Evolutionary conservation across 306 rosid species (phyloP).

Genomic region (Notholithocarpus densiflorus): DNA sequence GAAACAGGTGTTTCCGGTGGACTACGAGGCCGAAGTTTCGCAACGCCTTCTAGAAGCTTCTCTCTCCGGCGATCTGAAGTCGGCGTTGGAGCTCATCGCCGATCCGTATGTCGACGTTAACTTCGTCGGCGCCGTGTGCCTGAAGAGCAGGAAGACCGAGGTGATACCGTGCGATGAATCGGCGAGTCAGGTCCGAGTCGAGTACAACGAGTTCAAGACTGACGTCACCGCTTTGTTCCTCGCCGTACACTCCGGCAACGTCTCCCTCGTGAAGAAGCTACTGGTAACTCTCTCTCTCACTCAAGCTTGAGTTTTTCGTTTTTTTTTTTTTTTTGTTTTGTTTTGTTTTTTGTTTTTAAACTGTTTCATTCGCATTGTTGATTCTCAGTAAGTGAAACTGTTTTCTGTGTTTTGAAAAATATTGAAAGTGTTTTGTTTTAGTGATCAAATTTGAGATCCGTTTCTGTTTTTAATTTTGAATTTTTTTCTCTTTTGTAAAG

Average conservation of each 20-base stretch:
- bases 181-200: slow-evolving; percentile 52
- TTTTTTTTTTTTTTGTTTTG: too few species aligned
- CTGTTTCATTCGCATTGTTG: slow-evolving; percentile 26
- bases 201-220: slow-evolving; percentile 64
- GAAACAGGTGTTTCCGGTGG: slow-evolving; percentile 79
- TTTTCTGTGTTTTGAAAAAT: neutral
- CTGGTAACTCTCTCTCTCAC: slow-evolving; percentile 44
- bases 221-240: slow-evolving; percentile 86
- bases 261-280: slow-evolving; percentile 53
- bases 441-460: neutral
- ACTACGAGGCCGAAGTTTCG: slow-evolving; percentile 72
- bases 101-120: slow-evolving; percentile 85
- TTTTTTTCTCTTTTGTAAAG: neutral
- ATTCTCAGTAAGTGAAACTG: neutral
- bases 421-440: slow-evolving; percentile 4
- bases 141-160: slow-evolving; percentile 55
- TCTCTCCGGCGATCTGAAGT: slow-evolving; percentile 67
- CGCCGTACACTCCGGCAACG: slow-evolving; percentile 76
- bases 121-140: slow-evolving; percentile 69
- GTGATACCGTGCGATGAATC: slow-evolving; percentile 50
- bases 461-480: slow-evolving; percentile 8
- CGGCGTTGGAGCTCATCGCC: slow-evolving; percentile 50
- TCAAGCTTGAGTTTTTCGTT: slow-evolving; percentile 17
- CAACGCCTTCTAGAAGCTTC: slow-evolving; percentile 83
- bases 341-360: too few species aligned